Base-by-base conservation (phyloP, 2,329 filamentous ascomycete genomes). In the Didymella sp. region DNA sequence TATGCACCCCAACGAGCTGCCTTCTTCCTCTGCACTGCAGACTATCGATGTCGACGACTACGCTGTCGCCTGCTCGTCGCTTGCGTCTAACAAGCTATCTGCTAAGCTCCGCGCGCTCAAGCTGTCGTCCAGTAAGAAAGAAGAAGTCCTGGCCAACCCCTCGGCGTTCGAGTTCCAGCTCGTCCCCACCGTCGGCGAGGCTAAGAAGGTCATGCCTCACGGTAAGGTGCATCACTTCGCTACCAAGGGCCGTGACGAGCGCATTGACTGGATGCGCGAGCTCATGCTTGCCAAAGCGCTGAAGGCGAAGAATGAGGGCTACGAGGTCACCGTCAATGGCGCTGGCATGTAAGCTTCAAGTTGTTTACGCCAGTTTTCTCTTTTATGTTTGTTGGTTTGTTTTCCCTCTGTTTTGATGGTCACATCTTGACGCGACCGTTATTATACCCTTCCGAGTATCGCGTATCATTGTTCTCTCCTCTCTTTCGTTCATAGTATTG, bases 241-340 rank as follows among this genome's bases (percentile, higher is more conserved):
- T 0, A 94, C 97, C 66, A 89, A 89, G 78, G 87, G 83, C 68
- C 85, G 92, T 13, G 91, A 97, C 72, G 91, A 97, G 73, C 85
- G 94, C 60, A 97, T 98, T 70, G 94, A 97, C 75, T 99, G 95
- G 95, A 96, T 96, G 91, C 84, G 91, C 51, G 91, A 96, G 82
- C 80, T 96, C 59, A 96, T 96, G 91, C 85, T 96, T 42, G 91
- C 91, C 51, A 95, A 95, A 80, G 91, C 91, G 17, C 80, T 92
- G 73, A 90, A 88, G 81, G 89, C 92, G 77, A 95, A 93, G 83
- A 87, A 86, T 43, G 88, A 92, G 67, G 91, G 91, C 17, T 94
- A 89, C 67, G 89, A 93, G 78, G 86, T 95, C 67, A 89, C 87
- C 71, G 86, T 93, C 62, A 94, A 94, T 72, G 91, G 91, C 15